phyloP scores from a whole-genome alignment of 2,329 filamentous ascomycete species.

The Pseudogymnoascus sp. region DNA sequence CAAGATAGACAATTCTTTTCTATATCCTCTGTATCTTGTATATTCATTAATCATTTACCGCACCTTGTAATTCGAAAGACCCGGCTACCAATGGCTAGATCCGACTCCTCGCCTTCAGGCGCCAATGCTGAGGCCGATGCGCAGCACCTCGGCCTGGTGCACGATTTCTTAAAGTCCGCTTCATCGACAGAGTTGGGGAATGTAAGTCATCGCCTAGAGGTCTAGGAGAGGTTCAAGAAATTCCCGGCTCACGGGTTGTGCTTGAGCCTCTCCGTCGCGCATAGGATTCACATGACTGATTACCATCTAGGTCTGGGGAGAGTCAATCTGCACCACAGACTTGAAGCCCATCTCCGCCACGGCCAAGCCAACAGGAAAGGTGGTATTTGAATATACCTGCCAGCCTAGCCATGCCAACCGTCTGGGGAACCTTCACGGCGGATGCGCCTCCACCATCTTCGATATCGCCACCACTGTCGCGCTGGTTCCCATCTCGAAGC shows the following conservation, averaged over 20 bases:
- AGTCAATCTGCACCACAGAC: conserved; percentile 16
- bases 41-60: not conserved
- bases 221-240: not conserved
- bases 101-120: not conserved
- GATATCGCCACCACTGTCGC: conserved; percentile 58
- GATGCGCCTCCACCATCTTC: conserved; percentile 59
- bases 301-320: conserved; percentile 24
- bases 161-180: not conserved
- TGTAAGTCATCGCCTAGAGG: not conserved
- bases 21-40: not conserved
- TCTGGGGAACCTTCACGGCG: conserved; percentile 51
- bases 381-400: conserved; percentile 40
- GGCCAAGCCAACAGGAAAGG: conserved; percentile 17
- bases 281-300: not conserved
- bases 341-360: conserved; percentile 23
- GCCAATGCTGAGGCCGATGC: not conserved
- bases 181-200: not conserved
- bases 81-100: not conserved
- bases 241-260: conserved; percentile 9
- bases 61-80: not conserved
- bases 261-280: not conserved
- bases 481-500: conserved; percentile 47
- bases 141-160: not conserved
- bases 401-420: conserved; percentile 47
- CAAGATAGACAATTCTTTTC: not conserved